phyloP scores from a whole-genome alignment of 495 filamentous ascomycete species.

The Talaromyces proteolyticus region DNA sequence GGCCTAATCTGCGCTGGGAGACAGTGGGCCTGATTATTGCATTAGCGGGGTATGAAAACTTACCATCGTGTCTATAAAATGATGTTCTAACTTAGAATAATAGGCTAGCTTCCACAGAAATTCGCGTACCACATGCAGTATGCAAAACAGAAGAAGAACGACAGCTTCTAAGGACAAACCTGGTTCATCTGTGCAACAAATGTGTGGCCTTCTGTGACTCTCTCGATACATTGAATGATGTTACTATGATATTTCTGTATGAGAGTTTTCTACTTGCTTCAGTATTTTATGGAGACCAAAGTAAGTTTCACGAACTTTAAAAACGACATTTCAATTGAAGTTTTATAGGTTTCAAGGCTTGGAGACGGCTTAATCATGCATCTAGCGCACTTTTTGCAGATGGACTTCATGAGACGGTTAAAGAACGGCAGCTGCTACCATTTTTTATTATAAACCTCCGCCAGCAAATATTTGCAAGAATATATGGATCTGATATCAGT shows the following conservation, averaged over 20 bases:
- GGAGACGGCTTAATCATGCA: slow-evolving; percentile 36
- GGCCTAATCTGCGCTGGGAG: slow-evolving; percentile 34
- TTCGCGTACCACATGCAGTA: slow-evolving; percentile 1
- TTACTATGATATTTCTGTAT: slow-evolving; percentile 38
- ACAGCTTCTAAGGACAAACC: slow-evolving; percentile 6
- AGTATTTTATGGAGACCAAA: slow-evolving; percentile 39
- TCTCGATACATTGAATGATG: slow-evolving; percentile 36
- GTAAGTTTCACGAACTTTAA: slow-evolving; percentile 13
- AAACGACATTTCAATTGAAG: neutral
- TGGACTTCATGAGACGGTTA: slow-evolving; percentile 36
- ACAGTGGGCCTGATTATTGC: slow-evolving; percentile 19
- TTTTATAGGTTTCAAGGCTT: slow-evolving; percentile 31
- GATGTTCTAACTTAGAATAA: neutral
- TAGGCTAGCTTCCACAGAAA: slow-evolving; percentile 6
- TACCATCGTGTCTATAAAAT: neutral
- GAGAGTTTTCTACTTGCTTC: slow-evolving; percentile 42
- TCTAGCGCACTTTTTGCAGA: slow-evolving; percentile 36
- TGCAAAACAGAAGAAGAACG: slow-evolving; percentile 8
- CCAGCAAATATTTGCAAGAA: slow-evolving; percentile 30
- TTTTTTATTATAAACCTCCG: slow-evolving; percentile 30
- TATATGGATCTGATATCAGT: slow-evolving; percentile 41
- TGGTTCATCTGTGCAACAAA: slow-evolving; percentile 6
- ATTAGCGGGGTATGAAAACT: slow-evolving; percentile 1
- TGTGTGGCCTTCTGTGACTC: slow-evolving; percentile 17
- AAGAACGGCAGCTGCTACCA: slow-evolving; percentile 20